Conservation (phyloP, 441 rosid genomes). For the Hura crepitans region DNA sequence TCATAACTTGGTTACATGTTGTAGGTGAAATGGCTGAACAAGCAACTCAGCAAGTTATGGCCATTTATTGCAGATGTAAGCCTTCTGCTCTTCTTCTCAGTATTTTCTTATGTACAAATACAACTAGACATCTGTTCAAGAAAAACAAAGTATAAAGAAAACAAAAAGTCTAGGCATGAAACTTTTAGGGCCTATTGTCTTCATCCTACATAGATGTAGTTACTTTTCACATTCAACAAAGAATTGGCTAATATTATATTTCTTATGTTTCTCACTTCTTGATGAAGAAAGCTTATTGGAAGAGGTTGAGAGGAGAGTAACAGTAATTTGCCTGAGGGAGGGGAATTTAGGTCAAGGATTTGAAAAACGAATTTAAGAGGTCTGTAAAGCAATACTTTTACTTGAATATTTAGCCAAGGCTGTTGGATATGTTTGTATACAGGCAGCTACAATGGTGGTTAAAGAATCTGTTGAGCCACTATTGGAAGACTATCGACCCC, state of each 20-base stretch:
- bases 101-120: conserved; percentile 13
- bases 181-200: not conserved
- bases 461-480: conserved; percentile 93
- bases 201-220: not conserved
- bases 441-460: conserved; percentile 86
- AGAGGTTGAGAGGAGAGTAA: not conserved
- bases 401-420: not conserved
- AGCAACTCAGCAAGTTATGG: conserved; percentile 88
- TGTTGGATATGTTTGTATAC: conserved; percentile 25
- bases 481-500: conserved; percentile 85
- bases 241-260: not conserved
- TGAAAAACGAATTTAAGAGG: not conserved
- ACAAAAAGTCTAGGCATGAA: not conserved
- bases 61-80: conserved; percentile 90
- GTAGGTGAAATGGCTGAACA: conserved; percentile 97
- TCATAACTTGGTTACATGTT: conserved; percentile 19
- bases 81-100: conserved; percentile 16
- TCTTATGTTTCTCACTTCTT: not conserved
- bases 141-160: no score
- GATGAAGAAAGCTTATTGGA: not conserved
- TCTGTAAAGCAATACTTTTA: not conserved
- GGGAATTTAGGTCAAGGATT: no score
- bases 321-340: not conserved
- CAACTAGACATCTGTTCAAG: not conserved
- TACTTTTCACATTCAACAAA: not conserved